Evolutionary conservation across 768 basidiomycete species (phyloP).

Genomic region (Boletus tylopilopsis): DNA sequence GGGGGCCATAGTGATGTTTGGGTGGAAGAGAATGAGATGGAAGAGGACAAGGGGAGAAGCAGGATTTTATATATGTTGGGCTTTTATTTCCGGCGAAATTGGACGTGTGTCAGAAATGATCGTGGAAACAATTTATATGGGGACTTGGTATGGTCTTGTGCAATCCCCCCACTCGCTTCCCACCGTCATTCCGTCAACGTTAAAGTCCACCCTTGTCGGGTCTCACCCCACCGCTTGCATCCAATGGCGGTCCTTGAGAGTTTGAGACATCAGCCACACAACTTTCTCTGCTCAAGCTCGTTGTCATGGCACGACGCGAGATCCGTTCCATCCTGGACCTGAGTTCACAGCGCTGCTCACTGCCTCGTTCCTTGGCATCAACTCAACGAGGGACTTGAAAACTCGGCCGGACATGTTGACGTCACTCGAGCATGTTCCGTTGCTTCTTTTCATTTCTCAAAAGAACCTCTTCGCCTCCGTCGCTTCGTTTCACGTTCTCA

Average conservation of each 20-base stretch:
- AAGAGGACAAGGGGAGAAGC: conserved; percentile 8
- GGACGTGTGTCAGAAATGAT: conserved; percentile 9
- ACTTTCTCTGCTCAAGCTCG: neutral
- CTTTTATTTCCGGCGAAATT: conserved; percentile 12
- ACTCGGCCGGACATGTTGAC: no score
- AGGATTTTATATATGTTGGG: conserved; percentile 12
- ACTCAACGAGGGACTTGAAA: no score
- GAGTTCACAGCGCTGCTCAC: neutral
- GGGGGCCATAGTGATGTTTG: conserved; percentile 51
- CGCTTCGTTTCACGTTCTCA: neutral
- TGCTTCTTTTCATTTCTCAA: neutral
- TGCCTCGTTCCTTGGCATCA: neutral
- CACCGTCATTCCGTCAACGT: no score
- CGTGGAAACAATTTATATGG: conserved; percentile 17
- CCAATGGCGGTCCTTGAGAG: no score
- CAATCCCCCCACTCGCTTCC: no score
- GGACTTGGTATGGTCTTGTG: neutral
- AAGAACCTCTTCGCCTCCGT: neutral
- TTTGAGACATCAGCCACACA: no score
- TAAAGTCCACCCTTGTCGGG: no score
- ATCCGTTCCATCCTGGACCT: conserved; percentile 10
- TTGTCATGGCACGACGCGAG: neutral
- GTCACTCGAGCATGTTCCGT: conserved; percentile 2
- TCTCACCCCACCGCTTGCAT: no score
- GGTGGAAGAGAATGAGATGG: neutral